Base-by-base conservation (phyloP, 768 basidiomycete species). In the Tulasnella sp. region DNA sequence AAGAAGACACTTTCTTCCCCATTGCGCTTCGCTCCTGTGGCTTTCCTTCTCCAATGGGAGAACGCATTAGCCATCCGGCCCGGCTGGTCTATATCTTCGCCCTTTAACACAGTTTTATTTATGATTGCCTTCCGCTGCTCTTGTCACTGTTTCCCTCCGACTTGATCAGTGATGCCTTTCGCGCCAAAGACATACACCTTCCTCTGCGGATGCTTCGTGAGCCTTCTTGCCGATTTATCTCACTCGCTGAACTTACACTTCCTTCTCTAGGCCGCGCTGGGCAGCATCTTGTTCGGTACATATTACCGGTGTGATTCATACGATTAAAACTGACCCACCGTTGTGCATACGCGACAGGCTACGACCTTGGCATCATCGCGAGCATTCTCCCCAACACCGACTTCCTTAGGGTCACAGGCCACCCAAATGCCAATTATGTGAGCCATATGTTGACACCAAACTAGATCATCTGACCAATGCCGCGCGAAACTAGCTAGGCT, bases 301-400 rank as follows among this genome's bases (percentile, higher is more conserved):
- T 38, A 38, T 5, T 5, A 38, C 15, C 15, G 34, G n/a, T n/a
- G n/a, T n/a, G n/a, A n/a, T n/a, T n/a, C n/a, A n/a, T n/a, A n/a
- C 7, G 34, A 15, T 38, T 38, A 7, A 38, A 38, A 5, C 34
- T 38, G 34, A 38, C 15, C 15, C 15, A 15, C 5, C 34, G 5
- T 15, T 38, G 7, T 15, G 5, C 34, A 38, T 7, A 38, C 34
- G 7, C 34, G 10, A 45, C 49, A 42, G 56, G 56, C 24, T 58
- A 58, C 34, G 56, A 58, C 44, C 47, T 58, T 13, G 56, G 56
- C 19, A 47, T 58, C 19, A 58, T 58, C 44, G 43, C 45, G 17
- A 45, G 42, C 44, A 58, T 58, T 23, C 27, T 58, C 2, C 56
- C 56, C 2, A 38, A 38, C 34, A 34, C 43, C n/a, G 30, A 54